Evolutionary conservation across 176 grass and related monocot species (phyloP), one percentile per base, ranked within the genome.

Genomic region (Olyra latifolia): DNA sequence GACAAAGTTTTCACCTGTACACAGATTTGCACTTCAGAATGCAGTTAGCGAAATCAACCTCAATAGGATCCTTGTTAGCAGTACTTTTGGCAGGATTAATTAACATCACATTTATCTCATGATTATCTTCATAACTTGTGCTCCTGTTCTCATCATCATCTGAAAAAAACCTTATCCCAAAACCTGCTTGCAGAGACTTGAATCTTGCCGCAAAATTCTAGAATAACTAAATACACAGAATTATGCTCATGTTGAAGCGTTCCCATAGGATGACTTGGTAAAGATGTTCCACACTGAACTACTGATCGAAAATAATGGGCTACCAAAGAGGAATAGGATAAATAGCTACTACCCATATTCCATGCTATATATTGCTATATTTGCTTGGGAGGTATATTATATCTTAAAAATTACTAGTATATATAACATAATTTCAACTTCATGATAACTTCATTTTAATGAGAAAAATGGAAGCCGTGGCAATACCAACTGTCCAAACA

Each of bases 1-100:
- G 95, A 82, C 95, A 98, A 60, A 95, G 74, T 66, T 91, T 90
- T 83, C 92, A 98, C 81, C 90, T 95, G 74, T 76, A 98, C 55
- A 98, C 92, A 61, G 92, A 91, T 74, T 95, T 98, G 80, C 74
- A 87, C 85, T 93, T 95, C 83, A 98, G 89, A 82, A 98, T 89
- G 58, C 42, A 93, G 71, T 66, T 87, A 19, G 54, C 65, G 55
- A 93, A 87, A 75, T 94, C 95, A 50, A 35, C 41, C 57, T 83
- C 69, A 24, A 71, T 15, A 2, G 77, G 35, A 61, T 86, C 86
- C 65, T 54, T 56, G 39, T 75, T 71, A 81, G 35, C 25, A 60
- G 75, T 43, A 84, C 45, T 20, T 20, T 77, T 55, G 24, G 76
- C 49, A 69, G 79, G n/a, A n/a, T n/a, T n/a, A 82, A 52, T 83